These are phyloP conservation scores for Metschnikowia cerradonensis DNA, from an alignment of 805 yeast species.

Conservation along the genomic window DNA sequence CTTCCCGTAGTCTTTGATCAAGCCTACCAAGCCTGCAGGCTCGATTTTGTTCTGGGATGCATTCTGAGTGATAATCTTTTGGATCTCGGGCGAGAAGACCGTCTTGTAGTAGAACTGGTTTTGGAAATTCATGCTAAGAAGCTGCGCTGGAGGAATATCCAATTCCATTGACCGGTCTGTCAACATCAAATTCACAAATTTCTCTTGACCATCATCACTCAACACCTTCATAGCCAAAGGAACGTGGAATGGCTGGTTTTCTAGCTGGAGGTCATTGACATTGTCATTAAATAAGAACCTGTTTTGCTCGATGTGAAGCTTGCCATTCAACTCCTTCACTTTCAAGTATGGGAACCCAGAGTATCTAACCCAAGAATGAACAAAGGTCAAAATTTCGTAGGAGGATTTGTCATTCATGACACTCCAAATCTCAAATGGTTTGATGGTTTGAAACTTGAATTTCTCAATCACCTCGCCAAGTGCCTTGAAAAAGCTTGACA, in stretches of 20 bases:
- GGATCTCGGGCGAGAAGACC: slow-evolving; percentile 35
- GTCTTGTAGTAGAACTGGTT: slow-evolving; percentile 47
- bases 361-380: slow-evolving; percentile 57
- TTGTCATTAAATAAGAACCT: slow-evolving; percentile 27
- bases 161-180: slow-evolving; percentile 39
- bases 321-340: slow-evolving; percentile 27
- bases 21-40: slow-evolving; percentile 30
- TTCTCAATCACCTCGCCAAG: slow-evolving; percentile 36
- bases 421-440: slow-evolving; percentile 53
- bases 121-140: slow-evolving; percentile 42
- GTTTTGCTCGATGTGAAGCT: slow-evolving; percentile 36
- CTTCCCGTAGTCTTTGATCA: slow-evolving; percentile 39
- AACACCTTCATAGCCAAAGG: slow-evolving; percentile 47
- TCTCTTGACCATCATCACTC: slow-evolving; percentile 24
- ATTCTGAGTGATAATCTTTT: slow-evolving; percentile 12
- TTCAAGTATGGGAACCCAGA: slow-evolving; percentile 57
- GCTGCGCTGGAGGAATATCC: slow-evolving; percentile 27
- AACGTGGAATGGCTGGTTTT: slow-evolving; percentile 58
- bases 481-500: slow-evolving; percentile 26
- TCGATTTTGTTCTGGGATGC: slow-evolving; percentile 24
- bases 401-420: slow-evolving; percentile 29
- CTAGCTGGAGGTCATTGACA: slow-evolving; percentile 32
- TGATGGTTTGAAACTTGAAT: slow-evolving; percentile 37
- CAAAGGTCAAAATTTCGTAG: slow-evolving; percentile 47
- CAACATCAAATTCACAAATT: slow-evolving; percentile 36